Conservation (phyloP, 345 rosid genomes). For the Moricandia arvensis region DNA sequence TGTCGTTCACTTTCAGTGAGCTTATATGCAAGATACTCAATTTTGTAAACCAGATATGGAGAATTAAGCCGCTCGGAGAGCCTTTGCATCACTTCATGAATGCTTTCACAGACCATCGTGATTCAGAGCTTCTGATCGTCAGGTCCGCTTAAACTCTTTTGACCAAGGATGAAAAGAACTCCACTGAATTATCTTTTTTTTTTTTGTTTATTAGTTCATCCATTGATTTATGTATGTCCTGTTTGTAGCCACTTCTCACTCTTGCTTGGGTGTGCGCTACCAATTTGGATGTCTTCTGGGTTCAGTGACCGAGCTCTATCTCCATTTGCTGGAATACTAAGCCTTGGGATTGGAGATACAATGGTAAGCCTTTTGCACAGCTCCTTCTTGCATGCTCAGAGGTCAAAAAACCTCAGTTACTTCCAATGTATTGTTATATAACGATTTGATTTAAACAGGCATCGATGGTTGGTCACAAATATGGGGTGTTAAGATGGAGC, state of each 20-base stretch:
- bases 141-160: slow-evolving; percentile 45
- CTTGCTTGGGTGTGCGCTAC: slow-evolving; percentile 92
- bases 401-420: neutral
- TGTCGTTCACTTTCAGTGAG: neutral
- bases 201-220: neutral
- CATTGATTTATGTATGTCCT: slow-evolving; percentile 1
- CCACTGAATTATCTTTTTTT: neutral
- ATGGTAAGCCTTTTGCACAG: slow-evolving; percentile 55
- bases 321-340: slow-evolving; percentile 94
- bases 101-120: slow-evolving; percentile 97
- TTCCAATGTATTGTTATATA: neutral
- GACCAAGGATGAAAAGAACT: slow-evolving; percentile 1
- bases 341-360: slow-evolving; percentile 98
- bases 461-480: slow-evolving; percentile 93
- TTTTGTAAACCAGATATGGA: slow-evolving; percentile 65
- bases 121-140: slow-evolving; percentile 88
- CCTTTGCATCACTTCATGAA: slow-evolving; percentile 80
- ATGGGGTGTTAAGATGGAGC: slow-evolving; percentile 94
- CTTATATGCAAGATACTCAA: neutral
- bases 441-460: slow-evolving; percentile 49
- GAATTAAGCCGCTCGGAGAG: slow-evolving; percentile 79
- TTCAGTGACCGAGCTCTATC: slow-evolving; percentile 92
- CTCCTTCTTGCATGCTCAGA: neutral
- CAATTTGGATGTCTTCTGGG: slow-evolving; percentile 96
- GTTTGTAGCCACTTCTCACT: slow-evolving; percentile 82